Evolutionary conservation across 164 flowering plant genomes (phyloP).

Genomic region (Kingdonia uniflora): DNA sequence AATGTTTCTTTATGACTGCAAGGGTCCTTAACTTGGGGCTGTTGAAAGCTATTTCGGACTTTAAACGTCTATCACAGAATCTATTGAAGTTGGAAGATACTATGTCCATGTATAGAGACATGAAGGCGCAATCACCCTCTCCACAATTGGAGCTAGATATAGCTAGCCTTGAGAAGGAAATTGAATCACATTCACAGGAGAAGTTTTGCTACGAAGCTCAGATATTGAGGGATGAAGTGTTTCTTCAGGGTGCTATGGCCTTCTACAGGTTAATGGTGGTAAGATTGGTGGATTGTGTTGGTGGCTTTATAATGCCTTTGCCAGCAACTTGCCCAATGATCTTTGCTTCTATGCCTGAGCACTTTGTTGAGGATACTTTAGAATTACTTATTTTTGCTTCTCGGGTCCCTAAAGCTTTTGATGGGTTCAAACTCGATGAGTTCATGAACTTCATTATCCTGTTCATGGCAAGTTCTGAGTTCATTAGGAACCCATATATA

Average conservation of each 20-base stretch:
- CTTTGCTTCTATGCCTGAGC: constrained; percentile 96
- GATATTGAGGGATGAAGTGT: constrained; percentile 53
- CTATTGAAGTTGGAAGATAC: constrained; percentile 77
- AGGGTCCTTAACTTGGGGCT: constrained; percentile 91
- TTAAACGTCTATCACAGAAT: constrained; percentile 87
- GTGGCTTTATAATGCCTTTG: constrained; percentile 91
- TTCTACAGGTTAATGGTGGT: constrained; percentile 86
- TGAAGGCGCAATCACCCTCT: constrained; percentile 58
- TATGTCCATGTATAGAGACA: constrained; percentile 49
- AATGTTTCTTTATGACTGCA: constrained; percentile 98
- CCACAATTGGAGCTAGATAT: constrained; percentile 60
- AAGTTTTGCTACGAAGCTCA: constrained; percentile 94
- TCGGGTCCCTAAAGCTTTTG: constrained; percentile 81
- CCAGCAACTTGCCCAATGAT: constrained; percentile 78
- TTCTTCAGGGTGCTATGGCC: constrained; percentile 69
- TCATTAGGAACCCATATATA: constrained; percentile 79
- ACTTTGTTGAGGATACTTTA: constrained; percentile 95
- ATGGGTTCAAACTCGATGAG: constrained; percentile 66
- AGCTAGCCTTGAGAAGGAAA: constrained; percentile 72
- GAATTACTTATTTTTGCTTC: constrained; percentile 91
- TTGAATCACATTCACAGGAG: constrained; percentile 70
- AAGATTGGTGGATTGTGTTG: constrained; percentile 78
- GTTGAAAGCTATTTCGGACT: constrained; percentile 88
- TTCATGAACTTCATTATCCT: constrained; percentile 96
- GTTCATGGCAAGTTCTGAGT: constrained; percentile 93